These are phyloP conservation scores for Xylariaceae sp. DNA, from an alignment of 2,329 filamentous ascomycete species.

Conservation along the genomic window DNA sequence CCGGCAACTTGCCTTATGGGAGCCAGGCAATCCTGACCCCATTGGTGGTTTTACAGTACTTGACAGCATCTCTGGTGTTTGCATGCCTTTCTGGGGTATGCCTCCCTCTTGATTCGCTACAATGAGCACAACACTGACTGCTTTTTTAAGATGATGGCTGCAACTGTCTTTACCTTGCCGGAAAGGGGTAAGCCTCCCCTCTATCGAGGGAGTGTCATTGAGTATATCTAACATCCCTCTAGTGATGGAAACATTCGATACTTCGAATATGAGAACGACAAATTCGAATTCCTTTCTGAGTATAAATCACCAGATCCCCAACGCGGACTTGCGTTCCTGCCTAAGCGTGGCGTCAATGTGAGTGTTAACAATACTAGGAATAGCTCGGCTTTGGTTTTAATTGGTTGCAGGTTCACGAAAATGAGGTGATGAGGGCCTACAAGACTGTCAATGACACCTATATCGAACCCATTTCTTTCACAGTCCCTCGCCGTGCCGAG, in stretches of 20 bases:
- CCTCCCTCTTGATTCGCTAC: background rate
- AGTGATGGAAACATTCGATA: conserved; percentile 99
- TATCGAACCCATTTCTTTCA: conserved; percentile 97
- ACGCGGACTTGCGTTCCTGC: conserved; percentile 91
- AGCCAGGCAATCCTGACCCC: conserved; percentile 83
- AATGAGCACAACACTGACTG: conserved; percentile 32
- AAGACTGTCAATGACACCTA: conserved; percentile 96
- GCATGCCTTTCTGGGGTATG: conserved; percentile 97
- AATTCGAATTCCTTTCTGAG: conserved; percentile 95
- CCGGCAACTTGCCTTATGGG: conserved; percentile 94
- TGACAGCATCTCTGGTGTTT: conserved; percentile 95
- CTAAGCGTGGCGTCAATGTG: conserved; percentile 92
- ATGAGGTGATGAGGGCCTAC: conserved; percentile 93
- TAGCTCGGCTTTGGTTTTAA: conserved; percentile 10
- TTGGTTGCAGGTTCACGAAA: conserved; percentile 76
- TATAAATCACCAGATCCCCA: conserved; percentile 98
- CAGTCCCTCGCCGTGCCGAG: conserved; percentile 90
- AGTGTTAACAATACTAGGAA: conserved; percentile 36
- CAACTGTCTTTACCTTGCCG: conserved; percentile 93
- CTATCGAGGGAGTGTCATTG: conserved; percentile 6
- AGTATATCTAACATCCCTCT: conserved; percentile 34
- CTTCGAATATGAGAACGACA: conserved; percentile 98
- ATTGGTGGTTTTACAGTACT: conserved; percentile 89
- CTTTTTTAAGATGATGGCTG: conserved; percentile 77
- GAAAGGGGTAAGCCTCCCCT: conserved; percentile 78